Evolutionary conservation across 202 grass and related monocot genomes (phyloP).

Genomic region (Elaeis oleifera): DNA sequence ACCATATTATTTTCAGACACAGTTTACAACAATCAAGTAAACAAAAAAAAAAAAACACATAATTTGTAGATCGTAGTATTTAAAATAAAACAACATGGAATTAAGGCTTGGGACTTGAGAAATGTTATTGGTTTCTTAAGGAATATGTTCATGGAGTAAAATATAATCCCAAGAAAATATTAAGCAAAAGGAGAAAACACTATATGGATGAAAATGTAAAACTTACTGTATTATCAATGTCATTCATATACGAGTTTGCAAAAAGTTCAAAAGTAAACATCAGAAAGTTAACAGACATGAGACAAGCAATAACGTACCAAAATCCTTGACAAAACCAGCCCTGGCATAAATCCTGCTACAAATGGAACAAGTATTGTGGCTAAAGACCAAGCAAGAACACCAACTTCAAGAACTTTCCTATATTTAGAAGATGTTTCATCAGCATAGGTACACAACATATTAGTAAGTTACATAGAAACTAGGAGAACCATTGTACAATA

Average conservation of each 20-base stretch:
- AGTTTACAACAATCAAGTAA: no score
- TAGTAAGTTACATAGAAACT: no score
- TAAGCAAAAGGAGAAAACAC: no score
- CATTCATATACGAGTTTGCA: no score
- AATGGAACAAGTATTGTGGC: constrained; percentile 55
- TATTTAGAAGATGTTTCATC: constrained; percentile 26
- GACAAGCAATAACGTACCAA: constrained; percentile 50
- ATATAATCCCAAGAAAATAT: no score
- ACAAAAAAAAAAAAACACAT: no score
- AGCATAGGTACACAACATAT: background rate
- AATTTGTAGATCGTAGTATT: background rate
- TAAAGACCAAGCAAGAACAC: constrained; percentile 81
- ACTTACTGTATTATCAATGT: no score
- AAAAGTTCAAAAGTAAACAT: no score
- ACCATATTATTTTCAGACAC: no score
- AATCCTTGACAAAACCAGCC: constrained; percentile 78
- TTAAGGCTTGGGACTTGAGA: background rate
- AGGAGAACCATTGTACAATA: no score
- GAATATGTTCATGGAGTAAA: background rate
- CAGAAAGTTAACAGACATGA: no score
- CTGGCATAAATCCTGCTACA: constrained; percentile 90
- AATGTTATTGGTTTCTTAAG: background rate
- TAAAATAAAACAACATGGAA: background rate
- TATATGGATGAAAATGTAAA: no score
- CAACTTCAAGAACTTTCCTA: constrained; percentile 81